Conservation (phyloP, 768 basidiomycete genomes). For the Mycena amicta region DNA sequence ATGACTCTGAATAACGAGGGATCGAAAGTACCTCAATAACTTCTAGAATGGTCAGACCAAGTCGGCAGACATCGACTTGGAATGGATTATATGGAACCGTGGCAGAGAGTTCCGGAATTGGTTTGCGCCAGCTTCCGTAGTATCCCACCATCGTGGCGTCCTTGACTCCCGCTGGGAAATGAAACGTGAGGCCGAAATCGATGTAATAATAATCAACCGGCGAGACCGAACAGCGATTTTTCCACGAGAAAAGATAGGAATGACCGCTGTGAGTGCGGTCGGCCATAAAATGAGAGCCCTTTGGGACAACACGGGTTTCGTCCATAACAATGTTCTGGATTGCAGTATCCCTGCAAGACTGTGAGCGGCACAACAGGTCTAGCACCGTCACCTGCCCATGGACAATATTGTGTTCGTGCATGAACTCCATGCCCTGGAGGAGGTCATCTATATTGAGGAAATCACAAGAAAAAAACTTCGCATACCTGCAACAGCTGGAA, state of each 20-base stretch:
- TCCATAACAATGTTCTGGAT: slow-evolving; percentile 21
- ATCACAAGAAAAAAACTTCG: neutral
- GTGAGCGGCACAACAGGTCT: neutral
- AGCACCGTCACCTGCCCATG: slow-evolving; percentile 11
- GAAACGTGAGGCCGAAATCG: slow-evolving; percentile 29
- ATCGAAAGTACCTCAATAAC: too few species aligned
- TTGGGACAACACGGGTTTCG: slow-evolving; percentile 8
- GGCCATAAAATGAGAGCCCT: slow-evolving; percentile 10
- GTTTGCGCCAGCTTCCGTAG: too few species aligned
- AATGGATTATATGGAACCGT: slow-evolving; percentile 20
- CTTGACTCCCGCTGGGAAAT: too few species aligned
- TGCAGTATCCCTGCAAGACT: slow-evolving; percentile 23
- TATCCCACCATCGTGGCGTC: too few species aligned
- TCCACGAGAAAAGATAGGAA: neutral
- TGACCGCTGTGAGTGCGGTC: neutral
- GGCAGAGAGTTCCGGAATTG: slow-evolving; percentile 27
- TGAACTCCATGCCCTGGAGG: neutral
- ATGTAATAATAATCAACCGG: slow-evolving; percentile 31
- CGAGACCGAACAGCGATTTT: slow-evolving; percentile 20
- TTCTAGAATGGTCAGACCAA: slow-evolving; percentile 24
- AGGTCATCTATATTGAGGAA: neutral
- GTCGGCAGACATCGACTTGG: slow-evolving; percentile 30
- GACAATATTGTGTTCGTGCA: slow-evolving; percentile 1
- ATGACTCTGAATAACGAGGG: too few species aligned
- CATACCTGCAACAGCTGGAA: slow-evolving; percentile 1